These are phyloP conservation scores for Leishmania amazonensis DNA, from an alignment of 208 protist genomes.

Conservation along the genomic window DNA sequence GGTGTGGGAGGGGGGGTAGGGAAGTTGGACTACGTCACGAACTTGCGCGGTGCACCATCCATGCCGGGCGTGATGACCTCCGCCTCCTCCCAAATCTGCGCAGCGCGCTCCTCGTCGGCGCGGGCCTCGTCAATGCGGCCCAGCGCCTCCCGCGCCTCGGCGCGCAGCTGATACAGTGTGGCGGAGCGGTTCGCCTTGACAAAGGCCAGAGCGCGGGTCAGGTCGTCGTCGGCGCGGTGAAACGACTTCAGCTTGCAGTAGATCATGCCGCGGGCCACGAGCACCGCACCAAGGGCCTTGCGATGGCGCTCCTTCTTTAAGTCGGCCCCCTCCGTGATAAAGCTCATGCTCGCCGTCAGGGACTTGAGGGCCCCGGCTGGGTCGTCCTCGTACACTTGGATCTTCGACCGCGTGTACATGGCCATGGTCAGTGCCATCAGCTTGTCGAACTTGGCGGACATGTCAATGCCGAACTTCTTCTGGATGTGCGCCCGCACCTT, in stretches of 20 bases:
- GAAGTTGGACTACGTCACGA: slow-evolving; percentile 59
- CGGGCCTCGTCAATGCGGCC: slow-evolving; percentile 86
- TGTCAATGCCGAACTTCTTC: slow-evolving; percentile 87
- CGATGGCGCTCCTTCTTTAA: slow-evolving; percentile 74
- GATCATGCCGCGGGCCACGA: slow-evolving; percentile 82
- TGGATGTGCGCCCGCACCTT: slow-evolving; percentile 89
- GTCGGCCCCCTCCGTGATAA: slow-evolving; percentile 74
- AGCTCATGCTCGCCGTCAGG: slow-evolving; percentile 67
- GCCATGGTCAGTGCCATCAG: slow-evolving; percentile 88
- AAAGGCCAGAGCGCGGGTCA: slow-evolving; percentile 80
- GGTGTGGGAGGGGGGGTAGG: neutral
- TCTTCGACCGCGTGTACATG: slow-evolving; percentile 89
- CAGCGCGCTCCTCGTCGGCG: slow-evolving; percentile 78
- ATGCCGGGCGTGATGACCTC: slow-evolving; percentile 82
- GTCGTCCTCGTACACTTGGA: slow-evolving; percentile 90
- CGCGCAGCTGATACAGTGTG: slow-evolving; percentile 86
- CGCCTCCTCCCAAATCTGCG: slow-evolving; percentile 88
- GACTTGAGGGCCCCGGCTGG: slow-evolving; percentile 87
- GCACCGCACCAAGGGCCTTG: slow-evolving; percentile 79
- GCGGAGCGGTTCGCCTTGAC: slow-evolving; percentile 76
- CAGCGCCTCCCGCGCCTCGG: slow-evolving; percentile 80
- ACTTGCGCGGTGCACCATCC: slow-evolving; percentile 76
- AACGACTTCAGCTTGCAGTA: slow-evolving; percentile 87
- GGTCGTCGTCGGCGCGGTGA: slow-evolving; percentile 78
- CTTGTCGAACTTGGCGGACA: slow-evolving; percentile 87